These are phyloP conservation scores for Jackrogersella multiformis DNA, from an alignment of 495 filamentous ascomycete species.

Conservation along the genomic window DNA sequence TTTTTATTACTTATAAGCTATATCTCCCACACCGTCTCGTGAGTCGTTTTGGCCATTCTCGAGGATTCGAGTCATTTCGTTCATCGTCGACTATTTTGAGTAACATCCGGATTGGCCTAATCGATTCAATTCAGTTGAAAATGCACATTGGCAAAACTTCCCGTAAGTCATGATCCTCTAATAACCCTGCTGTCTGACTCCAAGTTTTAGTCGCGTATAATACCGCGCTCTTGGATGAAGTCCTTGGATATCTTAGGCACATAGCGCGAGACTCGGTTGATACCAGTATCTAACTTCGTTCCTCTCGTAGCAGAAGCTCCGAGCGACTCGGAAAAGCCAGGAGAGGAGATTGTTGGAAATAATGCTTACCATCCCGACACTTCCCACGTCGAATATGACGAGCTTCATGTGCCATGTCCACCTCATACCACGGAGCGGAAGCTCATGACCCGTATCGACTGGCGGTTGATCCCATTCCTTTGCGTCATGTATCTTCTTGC, in stretches of 20 bases:
- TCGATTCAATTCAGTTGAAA: constrained; percentile 19
- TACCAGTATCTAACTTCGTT: constrained; percentile 20
- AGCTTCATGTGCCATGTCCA: constrained; percentile 57
- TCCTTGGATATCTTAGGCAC: background rate
- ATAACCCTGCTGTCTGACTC: background rate
- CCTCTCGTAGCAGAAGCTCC: constrained; percentile 9
- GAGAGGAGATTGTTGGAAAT: constrained; percentile 21
- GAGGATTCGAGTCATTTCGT: constrained; percentile 17
- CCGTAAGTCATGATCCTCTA: constrained; percentile 21
- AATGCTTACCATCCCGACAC: constrained; percentile 42
- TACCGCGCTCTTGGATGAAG: constrained; percentile 1
- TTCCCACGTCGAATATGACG: constrained; percentile 48
- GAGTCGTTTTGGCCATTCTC: constrained; percentile 4
- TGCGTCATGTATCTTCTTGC: constrained; percentile 86
- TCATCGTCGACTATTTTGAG: background rate
- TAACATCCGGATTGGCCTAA: background rate
- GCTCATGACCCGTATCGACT: constrained; percentile 80
- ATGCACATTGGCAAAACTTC: constrained; percentile 30
- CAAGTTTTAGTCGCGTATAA: constrained; percentile 13
- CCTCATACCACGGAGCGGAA: constrained; percentile 75
- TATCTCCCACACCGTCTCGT: constrained; percentile 10
- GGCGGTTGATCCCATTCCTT: constrained; percentile 81
- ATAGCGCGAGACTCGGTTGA: background rate
- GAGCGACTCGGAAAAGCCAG: constrained; percentile 41
- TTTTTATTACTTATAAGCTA: constrained; percentile 15